Evolutionary conservation across 108 stramenopile genomes (phyloP).

Genomic region (Pseudonitzschia delicatissima): DNA sequence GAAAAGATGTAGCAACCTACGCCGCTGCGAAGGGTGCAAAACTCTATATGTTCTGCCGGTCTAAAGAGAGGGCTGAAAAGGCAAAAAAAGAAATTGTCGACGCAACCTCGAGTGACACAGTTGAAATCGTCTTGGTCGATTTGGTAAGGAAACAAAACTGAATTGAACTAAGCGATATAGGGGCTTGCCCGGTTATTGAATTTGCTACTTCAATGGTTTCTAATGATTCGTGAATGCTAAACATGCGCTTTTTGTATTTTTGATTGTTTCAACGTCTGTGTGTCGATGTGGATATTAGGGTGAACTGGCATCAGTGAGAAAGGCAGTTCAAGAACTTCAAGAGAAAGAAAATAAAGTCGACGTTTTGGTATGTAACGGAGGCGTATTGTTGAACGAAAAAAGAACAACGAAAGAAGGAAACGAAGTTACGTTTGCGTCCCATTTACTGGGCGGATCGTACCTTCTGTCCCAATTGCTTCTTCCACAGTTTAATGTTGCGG

Average conservation of each 20-base stretch:
- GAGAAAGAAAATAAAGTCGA: conserved; percentile 67
- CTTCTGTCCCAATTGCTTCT: conserved; percentile 69
- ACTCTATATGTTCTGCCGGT: conserved; percentile 91
- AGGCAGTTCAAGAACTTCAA: conserved; percentile 51
- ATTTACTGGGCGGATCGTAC: conserved; percentile 81
- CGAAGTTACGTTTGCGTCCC: conserved; percentile 88
- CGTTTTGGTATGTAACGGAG: conserved; percentile 90
- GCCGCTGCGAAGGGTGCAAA: conserved; percentile 81
- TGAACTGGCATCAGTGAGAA: conserved; percentile 58
- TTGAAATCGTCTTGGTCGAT: conserved; percentile 47
- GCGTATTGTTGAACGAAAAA: conserved; percentile 82
- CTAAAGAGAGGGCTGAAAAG: conserved; percentile 72
- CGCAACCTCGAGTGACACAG: conserved; percentile 49
- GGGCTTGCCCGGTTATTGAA: too few species aligned
- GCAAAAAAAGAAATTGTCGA: conserved; percentile 74
- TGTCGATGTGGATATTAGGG: too few species aligned
- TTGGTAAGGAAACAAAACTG: conserved; percentile 1
- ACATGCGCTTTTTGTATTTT: too few species aligned
- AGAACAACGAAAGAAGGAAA: conserved; percentile 75
- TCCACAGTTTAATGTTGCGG: conserved; percentile 52
- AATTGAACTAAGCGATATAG: too few species aligned
- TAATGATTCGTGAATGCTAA: too few species aligned
- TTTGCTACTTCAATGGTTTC: too few species aligned
- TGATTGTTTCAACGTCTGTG: too few species aligned
- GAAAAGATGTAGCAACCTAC: conserved; percentile 82